Evolutionary conservation across 805 yeast species (phyloP).

Genomic region (Sugiyamaella americana): DNA sequence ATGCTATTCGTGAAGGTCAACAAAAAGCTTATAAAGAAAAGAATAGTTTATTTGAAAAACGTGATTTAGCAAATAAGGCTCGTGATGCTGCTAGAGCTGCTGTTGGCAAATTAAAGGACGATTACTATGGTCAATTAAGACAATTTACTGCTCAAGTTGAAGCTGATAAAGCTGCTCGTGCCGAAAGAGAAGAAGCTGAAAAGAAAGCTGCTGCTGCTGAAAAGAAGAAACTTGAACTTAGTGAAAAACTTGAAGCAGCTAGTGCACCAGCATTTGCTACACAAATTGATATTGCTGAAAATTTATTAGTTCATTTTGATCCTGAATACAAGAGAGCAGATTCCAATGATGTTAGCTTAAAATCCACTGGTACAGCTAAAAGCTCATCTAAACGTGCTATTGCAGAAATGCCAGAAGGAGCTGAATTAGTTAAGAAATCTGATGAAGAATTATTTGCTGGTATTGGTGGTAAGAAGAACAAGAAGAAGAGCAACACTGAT

Average conservation of each 20-base stretch:
- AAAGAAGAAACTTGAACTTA: slow-evolving; percentile 57
- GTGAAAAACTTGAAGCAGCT: slow-evolving; percentile 65
- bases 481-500: slow-evolving; percentile 38
- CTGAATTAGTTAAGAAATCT: slow-evolving; percentile 57
- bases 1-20: slow-evolving; percentile 53
- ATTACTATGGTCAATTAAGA: slow-evolving; percentile 67
- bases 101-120: slow-evolving; percentile 63
- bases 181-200: slow-evolving; percentile 61
- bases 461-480: slow-evolving; percentile 47
- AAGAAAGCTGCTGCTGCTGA: slow-evolving; percentile 45
- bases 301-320: slow-evolving; percentile 67
- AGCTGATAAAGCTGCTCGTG: slow-evolving; percentile 62
- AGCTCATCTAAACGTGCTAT: slow-evolving; percentile 36
- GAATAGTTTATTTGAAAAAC: slow-evolving; percentile 54
- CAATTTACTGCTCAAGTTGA: slow-evolving; percentile 63
- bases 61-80: slow-evolving; percentile 59
- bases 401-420: slow-evolving; percentile 53
- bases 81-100: slow-evolving; percentile 63
- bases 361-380: slow-evolving; percentile 25
- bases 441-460: slow-evolving; percentile 55
- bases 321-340: slow-evolving; percentile 64
- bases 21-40: slow-evolving; percentile 62
- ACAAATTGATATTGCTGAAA: slow-evolving; percentile 73
- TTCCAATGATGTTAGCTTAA: slow-evolving; percentile 28
- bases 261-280: slow-evolving; percentile 71